Conservation (phyloP, 306 rosid genomes). For the Lupinus albus region DNA sequence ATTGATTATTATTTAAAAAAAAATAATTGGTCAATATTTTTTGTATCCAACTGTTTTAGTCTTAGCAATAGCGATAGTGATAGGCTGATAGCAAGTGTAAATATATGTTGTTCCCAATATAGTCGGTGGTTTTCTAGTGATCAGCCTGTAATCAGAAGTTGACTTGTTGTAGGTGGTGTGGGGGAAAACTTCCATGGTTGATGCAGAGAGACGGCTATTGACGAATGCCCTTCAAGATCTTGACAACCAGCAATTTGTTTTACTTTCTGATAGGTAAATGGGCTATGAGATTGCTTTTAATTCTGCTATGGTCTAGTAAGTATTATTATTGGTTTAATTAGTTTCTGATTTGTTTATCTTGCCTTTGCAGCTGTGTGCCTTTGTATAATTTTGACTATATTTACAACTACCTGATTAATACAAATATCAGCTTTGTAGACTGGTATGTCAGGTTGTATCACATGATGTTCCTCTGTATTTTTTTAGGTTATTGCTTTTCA, state of each 20-base stretch:
- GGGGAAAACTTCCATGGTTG: constrained; percentile 99
- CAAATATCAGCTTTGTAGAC: constrained; percentile 94
- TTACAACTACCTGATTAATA: constrained; percentile 70
- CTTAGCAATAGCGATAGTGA: constrained; percentile 6
- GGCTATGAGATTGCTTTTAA: constrained; percentile 36
- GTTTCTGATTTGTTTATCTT: constrained; percentile 41
- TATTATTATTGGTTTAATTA: constrained; percentile 41
- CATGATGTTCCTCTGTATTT: constrained; percentile 2
- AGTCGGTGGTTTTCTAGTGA: constrained; percentile 18
- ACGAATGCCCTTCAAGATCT: constrained; percentile 89
- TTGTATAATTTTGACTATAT: constrained; percentile 78
- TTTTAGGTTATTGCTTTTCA: constrained; percentile 20
- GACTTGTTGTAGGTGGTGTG: constrained; percentile 79
- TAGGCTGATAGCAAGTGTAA: constrained; percentile 25
- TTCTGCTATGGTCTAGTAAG: constrained; percentile 29
- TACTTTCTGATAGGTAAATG: constrained; percentile 91
- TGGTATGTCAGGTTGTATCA: constrained; percentile 56
- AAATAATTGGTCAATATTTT: background rate
- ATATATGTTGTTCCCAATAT: constrained; percentile 19
- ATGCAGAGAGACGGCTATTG: constrained; percentile 92
- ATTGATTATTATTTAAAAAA: background rate
- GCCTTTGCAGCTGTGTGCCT: constrained; percentile 87
- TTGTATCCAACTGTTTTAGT: constrained; percentile 14
- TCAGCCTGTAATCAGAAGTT: constrained; percentile 34
- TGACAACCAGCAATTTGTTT: constrained; percentile 87